Conservation (phyloP, 129 eudicot genomes). For the Artemisia annua region DNA sequence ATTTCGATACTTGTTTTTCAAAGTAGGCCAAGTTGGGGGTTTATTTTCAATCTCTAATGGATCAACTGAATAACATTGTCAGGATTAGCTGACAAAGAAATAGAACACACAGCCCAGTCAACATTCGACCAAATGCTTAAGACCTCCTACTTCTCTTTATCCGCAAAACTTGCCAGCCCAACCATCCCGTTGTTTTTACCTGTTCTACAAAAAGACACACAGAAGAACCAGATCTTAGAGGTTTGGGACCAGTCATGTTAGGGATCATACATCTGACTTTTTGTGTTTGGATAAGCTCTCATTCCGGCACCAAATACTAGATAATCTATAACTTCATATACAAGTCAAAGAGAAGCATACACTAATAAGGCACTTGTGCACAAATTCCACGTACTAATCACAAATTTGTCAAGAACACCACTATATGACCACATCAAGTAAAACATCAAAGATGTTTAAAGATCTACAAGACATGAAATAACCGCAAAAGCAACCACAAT, state of each 20-base stretch:
- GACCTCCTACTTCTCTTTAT: no score
- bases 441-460: background rate
- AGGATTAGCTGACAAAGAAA: no score
- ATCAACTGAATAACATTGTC: no score
- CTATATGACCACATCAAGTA: slow-evolving; percentile 13
- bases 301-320: background rate
- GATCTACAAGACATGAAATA: slow-evolving; percentile 14
- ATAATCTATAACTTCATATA: slow-evolving; percentile 5
- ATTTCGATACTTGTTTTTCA: no score
- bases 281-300: slow-evolving; percentile 1
- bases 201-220: no score
- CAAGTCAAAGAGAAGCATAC: background rate
- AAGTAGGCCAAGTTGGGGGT: no score
- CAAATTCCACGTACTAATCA: background rate
- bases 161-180: no score
- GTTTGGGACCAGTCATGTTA: background rate
- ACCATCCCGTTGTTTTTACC: no score
- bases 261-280: background rate
- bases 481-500: slow-evolving; percentile 1
- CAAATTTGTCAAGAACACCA: slow-evolving; percentile 5
- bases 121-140: no score
- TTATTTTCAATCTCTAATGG: no score
- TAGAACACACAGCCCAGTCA: no score
- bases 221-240: no score
- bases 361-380: background rate